Conservation (phyloP, 305 asterid species). For the Fraxinus nigra region DNA sequence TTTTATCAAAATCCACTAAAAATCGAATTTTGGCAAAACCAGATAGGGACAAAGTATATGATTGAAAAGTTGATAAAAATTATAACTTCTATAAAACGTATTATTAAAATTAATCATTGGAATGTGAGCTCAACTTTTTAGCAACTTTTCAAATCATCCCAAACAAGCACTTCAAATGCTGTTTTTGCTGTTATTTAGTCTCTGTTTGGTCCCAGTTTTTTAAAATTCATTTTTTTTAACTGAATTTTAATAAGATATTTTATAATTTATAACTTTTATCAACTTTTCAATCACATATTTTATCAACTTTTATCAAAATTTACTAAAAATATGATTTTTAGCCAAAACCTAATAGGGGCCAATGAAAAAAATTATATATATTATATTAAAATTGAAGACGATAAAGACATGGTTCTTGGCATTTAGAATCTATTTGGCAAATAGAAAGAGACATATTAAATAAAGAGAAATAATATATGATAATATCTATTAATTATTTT, state of each 20-base stretch:
- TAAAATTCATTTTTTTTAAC: neutral
- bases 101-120: neutral
- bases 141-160: neutral
- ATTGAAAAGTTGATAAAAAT: too few species aligned
- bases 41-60: too few species aligned
- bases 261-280: too few species aligned
- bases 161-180: neutral
- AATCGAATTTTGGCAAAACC: too few species aligned
- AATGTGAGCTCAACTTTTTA: neutral
- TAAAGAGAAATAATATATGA: neutral
- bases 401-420: neutral
- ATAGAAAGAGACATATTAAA: neutral
- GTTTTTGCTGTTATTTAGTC: too few species aligned
- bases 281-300: neutral
- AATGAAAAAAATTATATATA: too few species aligned
- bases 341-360: neutral
- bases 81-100: too few species aligned
- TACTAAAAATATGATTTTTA: too few species aligned
- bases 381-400: neutral
- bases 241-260: too few species aligned
- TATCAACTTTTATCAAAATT: too few species aligned
- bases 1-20: too few species aligned
- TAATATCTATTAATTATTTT: neutral
- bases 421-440: neutral
- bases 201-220: neutral